Base-by-base conservation (phyloP, 2,329 filamentous ascomycete species). In the Xylariomycetidae sp. region DNA sequence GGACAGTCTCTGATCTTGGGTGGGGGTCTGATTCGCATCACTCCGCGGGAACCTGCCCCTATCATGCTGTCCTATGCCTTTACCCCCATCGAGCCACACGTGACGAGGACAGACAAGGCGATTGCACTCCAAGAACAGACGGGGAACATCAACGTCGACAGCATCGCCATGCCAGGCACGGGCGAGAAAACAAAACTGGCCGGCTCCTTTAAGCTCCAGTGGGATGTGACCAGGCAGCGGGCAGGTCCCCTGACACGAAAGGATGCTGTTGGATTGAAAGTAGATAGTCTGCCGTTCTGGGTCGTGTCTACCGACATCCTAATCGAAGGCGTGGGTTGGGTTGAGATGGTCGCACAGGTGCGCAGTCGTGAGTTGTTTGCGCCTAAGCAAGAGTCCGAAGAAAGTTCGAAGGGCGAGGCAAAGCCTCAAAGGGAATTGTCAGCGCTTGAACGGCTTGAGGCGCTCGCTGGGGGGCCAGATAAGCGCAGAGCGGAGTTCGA, bases 261-360 rank as follows among this genome's bases (percentile, higher is more conserved):
- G 37, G 67, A 74, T 31, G 83, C 76, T 2, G 72, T 72, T 27
- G 78, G 72, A 24, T 65, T 81, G 28, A 77, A 74, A 35, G 71
- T 82, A 1, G 78, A 85, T 2, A 64, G 69, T 12, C 65, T 96
- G 4, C 86, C 88, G 0, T 98, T 89, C 59, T 74, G 76, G 10
- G 78, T 96, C 2, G 70, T 92, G 39, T 78, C 82, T 7, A 74
- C 82, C 1, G 93, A 98, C 53, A 78, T 98, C 16, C 65, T 98
- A 10, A 79, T 98, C 31, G 90, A 96, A 57, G 88, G 92, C 2
- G 82, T 88, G 17, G 92, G 92, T 6, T 98, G 93, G 85, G 73
- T 98, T 3, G 92, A 98, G 60, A 59, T 98, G 25, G 80, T 79
- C 1, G 81, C 81, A 3, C 90, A 98, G 60, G 76, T 93, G 8